phyloP scores from a whole-genome alignment of 2,329 filamentous ascomycete species.

The Didymellaceae sp. region DNA sequence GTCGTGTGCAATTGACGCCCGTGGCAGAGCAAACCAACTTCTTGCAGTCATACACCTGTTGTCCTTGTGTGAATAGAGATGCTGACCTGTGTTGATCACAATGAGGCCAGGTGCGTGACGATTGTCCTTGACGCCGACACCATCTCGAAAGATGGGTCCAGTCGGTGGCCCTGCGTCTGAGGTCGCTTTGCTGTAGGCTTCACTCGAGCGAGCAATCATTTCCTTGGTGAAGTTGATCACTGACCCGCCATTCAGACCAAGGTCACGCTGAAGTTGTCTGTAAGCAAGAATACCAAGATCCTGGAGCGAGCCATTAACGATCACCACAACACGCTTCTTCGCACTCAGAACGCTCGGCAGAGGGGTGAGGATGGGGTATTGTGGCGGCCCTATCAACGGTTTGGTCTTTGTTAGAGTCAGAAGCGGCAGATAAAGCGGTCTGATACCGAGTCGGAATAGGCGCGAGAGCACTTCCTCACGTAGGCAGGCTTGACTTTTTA shows the following conservation, averaged over 20 bases:
- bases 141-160: slow-evolving; percentile 27
- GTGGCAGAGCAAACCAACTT: slow-evolving; percentile 65
- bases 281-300: slow-evolving; percentile 79
- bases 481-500: slow-evolving; percentile 62
- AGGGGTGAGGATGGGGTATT: slow-evolving; percentile 73
- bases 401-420: slow-evolving; percentile 49
- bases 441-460: slow-evolving; percentile 66
- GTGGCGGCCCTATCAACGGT: no score
- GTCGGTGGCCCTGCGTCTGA: neutral
- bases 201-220: slow-evolving; percentile 44
- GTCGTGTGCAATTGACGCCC: slow-evolving; percentile 65
- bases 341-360: slow-evolving; percentile 56
- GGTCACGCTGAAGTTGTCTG: slow-evolving; percentile 66
- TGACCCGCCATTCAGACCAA: slow-evolving; percentile 74
- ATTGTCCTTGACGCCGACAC: slow-evolving; percentile 21
- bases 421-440: slow-evolving; percentile 67
- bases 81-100: slow-evolving; percentile 78
- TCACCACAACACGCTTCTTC: slow-evolving; percentile 70
- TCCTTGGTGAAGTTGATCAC: slow-evolving; percentile 67
- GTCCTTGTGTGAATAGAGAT: slow-evolving; percentile 74
- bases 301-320: slow-evolving; percentile 80
- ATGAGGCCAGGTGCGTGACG: slow-evolving; percentile 58
- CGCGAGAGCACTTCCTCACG: slow-evolving; percentile 67
- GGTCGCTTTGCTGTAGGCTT: neutral
- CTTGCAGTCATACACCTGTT: slow-evolving; percentile 64